Evolutionary conservation across 208 protist species (phyloP).

Genomic region (Trypanosomatidae sp.): DNA sequence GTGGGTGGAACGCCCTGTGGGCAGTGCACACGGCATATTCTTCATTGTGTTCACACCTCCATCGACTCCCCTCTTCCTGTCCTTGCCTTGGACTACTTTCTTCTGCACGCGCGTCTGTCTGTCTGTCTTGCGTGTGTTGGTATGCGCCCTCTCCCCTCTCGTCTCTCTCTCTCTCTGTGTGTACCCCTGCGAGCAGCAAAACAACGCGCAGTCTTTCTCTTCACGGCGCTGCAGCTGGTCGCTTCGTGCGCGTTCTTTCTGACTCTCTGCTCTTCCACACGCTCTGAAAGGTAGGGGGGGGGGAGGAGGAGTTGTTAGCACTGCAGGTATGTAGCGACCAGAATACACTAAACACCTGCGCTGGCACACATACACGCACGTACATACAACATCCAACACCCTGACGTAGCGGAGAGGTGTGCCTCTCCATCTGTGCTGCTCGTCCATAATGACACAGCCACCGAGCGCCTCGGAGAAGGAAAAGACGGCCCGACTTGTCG

Average conservation of each 20-base stretch:
- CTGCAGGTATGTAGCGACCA: not conserved
- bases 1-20: not conserved
- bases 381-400: not conserved
- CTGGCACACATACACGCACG: not conserved
- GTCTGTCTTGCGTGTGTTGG: not conserved
- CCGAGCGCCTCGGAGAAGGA: constrained; percentile 24
- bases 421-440: not conserved
- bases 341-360: not conserved
- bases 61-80: not conserved
- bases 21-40: not conserved
- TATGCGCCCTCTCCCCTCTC: not conserved
- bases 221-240: not conserved
- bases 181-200: not conserved
- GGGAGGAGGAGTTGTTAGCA: not conserved
- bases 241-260: not conserved
- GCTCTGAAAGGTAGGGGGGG: not conserved
- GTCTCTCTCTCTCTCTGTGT: not conserved
- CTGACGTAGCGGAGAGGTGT: not conserved
- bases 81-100: too few relatives aligned
- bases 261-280: not conserved
- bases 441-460: constrained; percentile 5
- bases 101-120: not conserved
- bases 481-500: constrained; percentile 30
- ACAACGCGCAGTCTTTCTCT: not conserved
- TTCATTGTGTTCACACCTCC: not conserved